Evolutionary conservation across 768 basidiomycete genomes (phyloP), one percentile per base, ranked within the genome.

Genomic region (Coprinellus micaceus): DNA sequence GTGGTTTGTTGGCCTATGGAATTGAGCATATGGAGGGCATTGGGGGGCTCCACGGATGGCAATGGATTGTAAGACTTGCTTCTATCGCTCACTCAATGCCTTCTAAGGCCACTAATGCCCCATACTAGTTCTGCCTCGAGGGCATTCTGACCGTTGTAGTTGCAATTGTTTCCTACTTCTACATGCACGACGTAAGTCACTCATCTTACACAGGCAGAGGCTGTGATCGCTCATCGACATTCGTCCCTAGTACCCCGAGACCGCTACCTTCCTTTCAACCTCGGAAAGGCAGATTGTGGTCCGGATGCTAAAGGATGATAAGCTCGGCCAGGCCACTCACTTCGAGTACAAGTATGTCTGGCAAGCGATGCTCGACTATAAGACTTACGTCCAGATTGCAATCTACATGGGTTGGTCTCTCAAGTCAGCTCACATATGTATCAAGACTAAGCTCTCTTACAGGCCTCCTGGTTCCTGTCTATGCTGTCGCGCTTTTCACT

Each of bases 231-330:
- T 33, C 7, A 33, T 33, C 33, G 33, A 6, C 33, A 6, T 33
- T 33, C 6, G 12, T 15, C 48, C 15, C 36, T 57, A 81, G 79
- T 84, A 80, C 65, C 82, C 83, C 24, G 77, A 79, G 59, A 85
- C 83, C 1, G 83, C 83, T 11, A 72, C 67, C 22, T 86, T 84
- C 69, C 66, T 85, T 55, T 77, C 73, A 11, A 70, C 73, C 9
- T 54, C 60, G 1, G 83, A 85, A 60, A 74, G 73, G 46, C 60
- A 52, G 41, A 61, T 67, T 47, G 66, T 82, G 5, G 56, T 75
- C 12, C 57, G 71, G 12, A 67, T 78, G 71, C 63, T 82, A 52
- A 75, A 73, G 58, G 71, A 75, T 48, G 81, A 82, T 50, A 63
- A 69, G 1, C 74, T 74, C 59, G 72, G 73, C 57, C 74, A 76